Base-by-base conservation (phyloP, 495 filamentous ascomycete genomes). In the Hypoxylon crocopeplum region DNA sequence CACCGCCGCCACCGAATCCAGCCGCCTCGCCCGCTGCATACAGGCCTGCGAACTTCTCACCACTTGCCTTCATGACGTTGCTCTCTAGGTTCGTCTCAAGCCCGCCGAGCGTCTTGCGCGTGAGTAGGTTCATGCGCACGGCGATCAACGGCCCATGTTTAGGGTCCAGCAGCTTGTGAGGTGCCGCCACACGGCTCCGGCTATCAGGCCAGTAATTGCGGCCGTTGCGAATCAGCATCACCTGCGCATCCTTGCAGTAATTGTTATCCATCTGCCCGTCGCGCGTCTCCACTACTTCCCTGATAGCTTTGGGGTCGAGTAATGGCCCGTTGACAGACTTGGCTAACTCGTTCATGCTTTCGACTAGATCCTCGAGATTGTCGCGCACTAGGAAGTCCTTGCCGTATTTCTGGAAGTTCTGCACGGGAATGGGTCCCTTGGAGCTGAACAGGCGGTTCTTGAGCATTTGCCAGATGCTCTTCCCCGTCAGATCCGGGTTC, bases 11-110 rank as follows among this genome's bases (percentile, higher is more conserved):
- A 1, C 80, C 80, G 40, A 82, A 82, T 4, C 80, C 80, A 6
- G 80, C 78, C 12, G 70, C 77, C 66, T 82, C 80, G n/a, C 80
- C 80, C 1, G 77, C 79, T 0, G 80, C 79, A 37, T 81, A 82
- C 39, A 82, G 38, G 0, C 78, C 79, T 0, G 73, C 67, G 48
- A 82, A 82, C 19, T 62, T 37, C 22, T 62, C 70, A 8, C 77
- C 78, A 37, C 77, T 69, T 1, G 72, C 61, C 48, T 62, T 64
- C 70, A 82, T 73, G 1, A 78, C 80, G 12, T 79, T 72, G 48
- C 76, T 79, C 41, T 71, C 61, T 3, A 82, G 56, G 59, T 82
- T 75, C 13, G 80, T 82, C 72, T 82, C 78, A n/a, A 81, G 69
- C 0, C 79, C 79, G 20, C 79, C 79, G 1, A 82, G 73, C 12